Evolutionary conservation across 2,329 filamentous ascomycete species (phyloP).

Genomic region (Pyrenophora teres): DNA sequence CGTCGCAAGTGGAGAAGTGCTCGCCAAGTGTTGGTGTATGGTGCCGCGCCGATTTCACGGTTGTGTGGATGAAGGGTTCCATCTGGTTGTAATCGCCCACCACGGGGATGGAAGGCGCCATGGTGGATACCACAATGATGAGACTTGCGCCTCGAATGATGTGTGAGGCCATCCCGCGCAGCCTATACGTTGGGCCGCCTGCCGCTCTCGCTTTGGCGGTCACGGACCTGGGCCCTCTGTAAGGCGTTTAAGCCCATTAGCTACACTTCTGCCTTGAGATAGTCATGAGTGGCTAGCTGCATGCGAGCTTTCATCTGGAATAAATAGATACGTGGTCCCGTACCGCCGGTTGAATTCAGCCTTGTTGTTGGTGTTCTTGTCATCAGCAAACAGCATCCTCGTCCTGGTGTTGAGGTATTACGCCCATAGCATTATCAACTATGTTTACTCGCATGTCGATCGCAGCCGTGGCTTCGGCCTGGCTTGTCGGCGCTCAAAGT

Average conservation of each 20-base stretch:
- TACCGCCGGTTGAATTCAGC: conserved; percentile 6
- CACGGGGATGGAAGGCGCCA: no score
- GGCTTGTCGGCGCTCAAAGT: conserved; percentile 26
- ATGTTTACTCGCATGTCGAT: conserved; percentile 36
- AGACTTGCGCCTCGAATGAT: no score
- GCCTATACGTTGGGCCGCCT: background rate
- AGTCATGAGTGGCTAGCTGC: conserved; percentile 5
- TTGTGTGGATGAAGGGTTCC: no score
- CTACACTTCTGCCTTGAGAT: conserved; percentile 2
- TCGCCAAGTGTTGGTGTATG: no score
- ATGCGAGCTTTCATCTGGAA: conserved; percentile 3
- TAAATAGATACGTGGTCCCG: conserved; percentile 13
- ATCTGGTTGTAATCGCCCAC: no score
- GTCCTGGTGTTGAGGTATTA: conserved; percentile 4
- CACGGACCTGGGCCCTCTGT: background rate
- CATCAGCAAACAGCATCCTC: conserved; percentile 4
- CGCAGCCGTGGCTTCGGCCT: conserved; percentile 31
- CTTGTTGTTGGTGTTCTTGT: conserved; percentile 13
- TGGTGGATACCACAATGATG: background rate
- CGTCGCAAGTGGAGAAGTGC: no score
- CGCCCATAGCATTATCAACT: conserved; percentile 7
- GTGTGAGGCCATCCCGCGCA: conserved; percentile 1
- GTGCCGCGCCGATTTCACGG: no score
- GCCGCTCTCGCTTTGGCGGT: conserved; percentile 12
- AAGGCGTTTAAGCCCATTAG: conserved; percentile 2